phyloP scores from a whole-genome alignment of 1,284 basidiomycete species.

The Boletus mariae region DNA sequence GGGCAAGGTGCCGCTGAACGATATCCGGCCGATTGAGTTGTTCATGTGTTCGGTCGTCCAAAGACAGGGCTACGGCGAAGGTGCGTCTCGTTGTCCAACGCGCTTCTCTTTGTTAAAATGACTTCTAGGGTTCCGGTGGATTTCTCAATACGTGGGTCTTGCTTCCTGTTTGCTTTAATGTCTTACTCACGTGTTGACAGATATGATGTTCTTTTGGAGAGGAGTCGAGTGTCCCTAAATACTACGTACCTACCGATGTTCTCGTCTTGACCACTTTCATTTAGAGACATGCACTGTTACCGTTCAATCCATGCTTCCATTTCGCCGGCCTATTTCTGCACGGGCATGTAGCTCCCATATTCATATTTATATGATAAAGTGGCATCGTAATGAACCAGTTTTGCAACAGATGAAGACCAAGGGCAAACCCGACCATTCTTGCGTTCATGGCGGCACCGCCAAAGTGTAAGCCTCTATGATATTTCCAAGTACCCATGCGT shows the following conservation, averaged over 20 bases:
- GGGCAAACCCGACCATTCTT: neutral
- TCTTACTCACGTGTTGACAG: constrained; percentile 19
- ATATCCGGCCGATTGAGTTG: constrained; percentile 97
- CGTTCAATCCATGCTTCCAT: constrained; percentile 18
- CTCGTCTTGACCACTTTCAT: constrained; percentile 11
- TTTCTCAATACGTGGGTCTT: constrained; percentile 87
- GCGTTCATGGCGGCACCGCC: neutral
- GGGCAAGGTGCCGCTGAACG: constrained; percentile 96
- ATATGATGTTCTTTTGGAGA: constrained; percentile 25
- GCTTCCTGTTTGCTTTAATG: neutral
- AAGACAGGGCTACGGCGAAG: constrained; percentile 98
- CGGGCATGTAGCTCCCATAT: constrained; percentile 23
- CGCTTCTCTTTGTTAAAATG: constrained; percentile 5
- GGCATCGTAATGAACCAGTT: neutral
- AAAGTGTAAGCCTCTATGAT: constrained; percentile 54
- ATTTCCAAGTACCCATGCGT: constrained; percentile 71
- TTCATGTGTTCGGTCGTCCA: constrained; percentile 99
- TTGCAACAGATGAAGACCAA: neutral
- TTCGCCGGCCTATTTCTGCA: constrained; percentile 7
- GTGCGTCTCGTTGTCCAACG: constrained; percentile 37
- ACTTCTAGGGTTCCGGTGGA: constrained; percentile 84
- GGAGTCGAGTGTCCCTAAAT: constrained; percentile 11
- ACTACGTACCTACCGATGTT: constrained; percentile 23
- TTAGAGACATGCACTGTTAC: constrained; percentile 10
- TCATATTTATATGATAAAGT: constrained; percentile 18